phyloP scores from a whole-genome alignment of 2,329 filamentous ascomycete genomes.

The Pleurostoma richardsiae region DNA sequence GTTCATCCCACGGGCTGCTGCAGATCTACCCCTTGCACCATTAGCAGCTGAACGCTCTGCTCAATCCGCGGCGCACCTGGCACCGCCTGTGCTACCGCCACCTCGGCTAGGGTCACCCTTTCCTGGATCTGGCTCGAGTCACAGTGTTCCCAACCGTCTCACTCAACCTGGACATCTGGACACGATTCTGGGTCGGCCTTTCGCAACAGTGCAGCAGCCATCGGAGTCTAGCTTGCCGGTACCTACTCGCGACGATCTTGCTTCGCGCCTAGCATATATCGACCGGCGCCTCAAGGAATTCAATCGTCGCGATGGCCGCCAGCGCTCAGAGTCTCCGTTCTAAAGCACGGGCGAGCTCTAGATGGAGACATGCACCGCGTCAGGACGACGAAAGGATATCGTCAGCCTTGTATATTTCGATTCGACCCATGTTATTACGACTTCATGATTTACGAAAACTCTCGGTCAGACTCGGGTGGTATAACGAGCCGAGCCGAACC shows the following conservation, averaged over 20 bases:
- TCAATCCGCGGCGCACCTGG: constrained; percentile 16
- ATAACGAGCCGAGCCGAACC: no score
- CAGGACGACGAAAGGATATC: no score
- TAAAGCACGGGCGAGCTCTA: constrained; percentile 17
- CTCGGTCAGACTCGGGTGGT: no score
- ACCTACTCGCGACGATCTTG: constrained; percentile 37
- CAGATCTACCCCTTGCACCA: constrained; percentile 6
- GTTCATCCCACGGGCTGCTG: constrained; percentile 32
- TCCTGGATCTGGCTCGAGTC: constrained; percentile 40
- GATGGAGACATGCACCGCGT: no score
- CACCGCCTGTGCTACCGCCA: constrained; percentile 28
- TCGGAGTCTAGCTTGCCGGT: constrained; percentile 23
- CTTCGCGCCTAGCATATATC: constrained; percentile 50
- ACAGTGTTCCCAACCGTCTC: constrained; percentile 57
- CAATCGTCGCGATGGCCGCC: constrained; percentile 35
- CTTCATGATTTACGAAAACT: no score
- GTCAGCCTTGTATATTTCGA: no score
- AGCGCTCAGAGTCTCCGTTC: constrained; percentile 45
- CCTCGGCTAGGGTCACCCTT: constrained; percentile 58
- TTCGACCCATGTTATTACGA: no score
- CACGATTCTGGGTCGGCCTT: constrained; percentile 42
- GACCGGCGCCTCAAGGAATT: constrained; percentile 53
- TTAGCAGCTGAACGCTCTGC: constrained; percentile 11
- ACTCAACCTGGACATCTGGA: constrained; percentile 41
- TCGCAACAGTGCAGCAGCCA: constrained; percentile 51